Evolutionary conservation across 805 yeast species (phyloP).

Genomic region (Zygosaccharomyces gambellarensis): DNA sequence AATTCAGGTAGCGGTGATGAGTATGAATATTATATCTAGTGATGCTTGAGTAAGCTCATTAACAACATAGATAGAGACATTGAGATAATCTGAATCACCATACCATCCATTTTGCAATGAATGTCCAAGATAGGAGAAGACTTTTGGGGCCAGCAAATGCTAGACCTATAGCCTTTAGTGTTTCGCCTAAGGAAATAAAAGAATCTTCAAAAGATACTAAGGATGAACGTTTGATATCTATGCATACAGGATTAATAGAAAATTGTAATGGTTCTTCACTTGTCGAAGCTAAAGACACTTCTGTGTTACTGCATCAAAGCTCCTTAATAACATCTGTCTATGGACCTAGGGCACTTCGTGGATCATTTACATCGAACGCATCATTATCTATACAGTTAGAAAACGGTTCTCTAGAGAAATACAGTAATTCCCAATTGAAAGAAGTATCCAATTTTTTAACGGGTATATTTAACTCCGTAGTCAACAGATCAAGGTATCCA

Average conservation of each 20-base stretch:
- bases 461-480: constrained; percentile 37
- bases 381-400: constrained; percentile 50
- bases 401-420: constrained; percentile 32
- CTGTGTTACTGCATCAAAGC: constrained; percentile 24
- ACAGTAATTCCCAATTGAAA: constrained; percentile 30
- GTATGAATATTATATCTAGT: background rate
- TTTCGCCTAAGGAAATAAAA: constrained; percentile 10
- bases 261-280: constrained; percentile 83
- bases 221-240: constrained; percentile 35
- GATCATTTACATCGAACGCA: constrained; percentile 64
- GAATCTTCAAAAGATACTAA: constrained; percentile 11
- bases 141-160: constrained; percentile 77
- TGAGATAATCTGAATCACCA: background rate
- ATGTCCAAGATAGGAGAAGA: constrained; percentile 67
- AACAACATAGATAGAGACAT: background rate
- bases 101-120: constrained; percentile 16
- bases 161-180: constrained; percentile 43
- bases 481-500: constrained; percentile 67
- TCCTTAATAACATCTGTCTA: constrained; percentile 64
- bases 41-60: background rate
- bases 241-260: constrained; percentile 62
- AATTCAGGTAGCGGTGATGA: background rate
- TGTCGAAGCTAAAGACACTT: constrained; percentile 50
- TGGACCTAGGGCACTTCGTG: constrained; percentile 86
- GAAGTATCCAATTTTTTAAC: constrained; percentile 41